Conservation (phyloP, 192 early-diverging fungal genomes). For the Linnemannia exigua region DNA sequence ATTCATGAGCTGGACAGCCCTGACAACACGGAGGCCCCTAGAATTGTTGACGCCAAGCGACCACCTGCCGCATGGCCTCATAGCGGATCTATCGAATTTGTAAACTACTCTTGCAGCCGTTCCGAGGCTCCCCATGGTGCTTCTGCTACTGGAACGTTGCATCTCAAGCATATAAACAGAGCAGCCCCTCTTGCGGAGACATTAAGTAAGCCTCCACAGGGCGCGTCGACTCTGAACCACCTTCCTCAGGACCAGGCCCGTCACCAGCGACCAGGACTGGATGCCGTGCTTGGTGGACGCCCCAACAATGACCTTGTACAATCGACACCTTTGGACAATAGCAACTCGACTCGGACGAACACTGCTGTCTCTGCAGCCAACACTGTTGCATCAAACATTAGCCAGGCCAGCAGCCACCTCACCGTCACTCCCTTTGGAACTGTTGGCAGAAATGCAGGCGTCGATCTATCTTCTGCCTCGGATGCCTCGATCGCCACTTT, state of each 20-base stretch:
- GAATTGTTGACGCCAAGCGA: constrained; percentile 12
- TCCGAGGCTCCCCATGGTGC: constrained; percentile 10
- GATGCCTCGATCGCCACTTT: constrained; percentile 35
- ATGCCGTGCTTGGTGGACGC: neutral
- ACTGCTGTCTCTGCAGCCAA: constrained; percentile 36
- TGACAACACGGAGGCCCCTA: constrained; percentile 32
- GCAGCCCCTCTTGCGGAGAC: neutral
- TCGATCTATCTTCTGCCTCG: neutral
- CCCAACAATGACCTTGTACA: constrained; percentile 2
- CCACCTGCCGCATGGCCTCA: constrained; percentile 52
- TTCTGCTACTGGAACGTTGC: neutral
- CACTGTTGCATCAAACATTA: constrained; percentile 26
- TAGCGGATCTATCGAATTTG: constrained; percentile 38
- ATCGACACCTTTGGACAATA: constrained; percentile 13
- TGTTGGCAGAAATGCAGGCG: constrained; percentile 6
- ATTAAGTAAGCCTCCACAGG: neutral
- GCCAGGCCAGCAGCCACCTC: constrained; percentile 22
- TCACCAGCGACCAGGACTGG: neutral
- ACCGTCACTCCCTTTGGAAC: constrained; percentile 22
- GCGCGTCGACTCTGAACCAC: neutral
- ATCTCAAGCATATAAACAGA: constrained; percentile 9
- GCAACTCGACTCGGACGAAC: constrained; percentile 31
- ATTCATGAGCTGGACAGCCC: constrained; percentile 25
- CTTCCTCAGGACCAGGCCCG: neutral
- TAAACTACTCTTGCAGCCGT: constrained; percentile 41